Percentiles rank a stretch among this genome's conserved stretches.
Evolutionary conservation across 192 early-diverging fungal species (phyloP).

Genomic region (Glomus cerebriforme): DNA sequence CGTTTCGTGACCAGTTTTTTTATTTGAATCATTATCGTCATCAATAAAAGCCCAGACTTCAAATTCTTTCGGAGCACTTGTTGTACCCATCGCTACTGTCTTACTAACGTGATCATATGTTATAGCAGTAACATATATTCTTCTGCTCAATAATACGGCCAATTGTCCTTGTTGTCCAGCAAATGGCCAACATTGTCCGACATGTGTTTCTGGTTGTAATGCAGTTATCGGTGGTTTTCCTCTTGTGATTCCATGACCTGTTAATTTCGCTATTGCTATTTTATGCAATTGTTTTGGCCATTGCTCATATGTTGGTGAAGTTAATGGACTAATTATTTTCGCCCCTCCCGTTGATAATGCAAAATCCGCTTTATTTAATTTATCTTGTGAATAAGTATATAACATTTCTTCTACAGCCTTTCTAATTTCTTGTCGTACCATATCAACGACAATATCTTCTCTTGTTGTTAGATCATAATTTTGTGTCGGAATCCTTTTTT

Average conservation of each 20-base stretch:
- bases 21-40: constrained; percentile 7
- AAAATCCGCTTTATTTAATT: constrained; percentile 31
- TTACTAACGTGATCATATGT: constrained; percentile 71
- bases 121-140: constrained; percentile 60
- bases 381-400: constrained; percentile 30
- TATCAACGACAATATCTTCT: constrained; percentile 4
- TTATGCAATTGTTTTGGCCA: constrained; percentile 22
- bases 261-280: constrained; percentile 4
- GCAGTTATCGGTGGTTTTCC: constrained; percentile 47
- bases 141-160: constrained; percentile 59
- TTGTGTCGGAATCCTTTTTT: constrained; percentile 21
- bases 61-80: constrained; percentile 63
- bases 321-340: constrained; percentile 20
- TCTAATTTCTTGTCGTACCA: constrained; percentile 21
- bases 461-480: background rate
- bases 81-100: constrained; percentile 55
- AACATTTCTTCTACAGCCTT: constrained; percentile 3
- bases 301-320: constrained; percentile 24
- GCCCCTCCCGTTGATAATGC: constrained; percentile 21
- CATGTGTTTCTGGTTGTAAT: constrained; percentile 48
- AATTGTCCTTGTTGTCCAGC: constrained; percentile 60
- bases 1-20: background rate
- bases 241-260: constrained; percentile 23
- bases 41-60: constrained; percentile 61
- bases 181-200: constrained; percentile 81